These are phyloP conservation scores for Lasiosphaeria miniovina DNA, from an alignment of 495 filamentous ascomycete genomes.

Conservation along the genomic window DNA sequence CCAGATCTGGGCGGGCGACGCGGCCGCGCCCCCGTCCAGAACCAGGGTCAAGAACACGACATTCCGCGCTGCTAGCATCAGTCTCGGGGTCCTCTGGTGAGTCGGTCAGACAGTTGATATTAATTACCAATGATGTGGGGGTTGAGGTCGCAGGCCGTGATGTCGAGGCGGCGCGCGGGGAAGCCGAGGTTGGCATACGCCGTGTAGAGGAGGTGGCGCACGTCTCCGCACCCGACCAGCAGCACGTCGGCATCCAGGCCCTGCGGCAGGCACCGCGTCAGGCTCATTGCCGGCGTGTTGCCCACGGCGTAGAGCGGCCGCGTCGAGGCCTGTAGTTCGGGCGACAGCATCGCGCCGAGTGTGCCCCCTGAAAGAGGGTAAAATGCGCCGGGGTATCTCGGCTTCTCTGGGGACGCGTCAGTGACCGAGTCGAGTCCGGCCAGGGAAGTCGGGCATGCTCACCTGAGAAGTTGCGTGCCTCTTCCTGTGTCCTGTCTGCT, in stretches of 20 bases:
- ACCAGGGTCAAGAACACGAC: slow-evolving; percentile 48
- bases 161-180: slow-evolving; percentile 27
- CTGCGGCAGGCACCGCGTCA: slow-evolving; percentile 47
- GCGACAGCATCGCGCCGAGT: slow-evolving; percentile 23
- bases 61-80: slow-evolving; percentile 46
- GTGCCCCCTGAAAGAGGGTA: too few species aligned
- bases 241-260: slow-evolving; percentile 48
- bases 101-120: background rate
- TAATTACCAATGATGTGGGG: slow-evolving; percentile 44
- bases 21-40: slow-evolving; percentile 31
- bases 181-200: slow-evolving; percentile 29
- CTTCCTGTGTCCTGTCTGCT: too few species aligned
- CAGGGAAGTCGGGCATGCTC: too few species aligned
- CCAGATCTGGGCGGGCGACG: slow-evolving; percentile 39
- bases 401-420: too few species aligned
- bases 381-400: too few species aligned
- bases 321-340: background rate
- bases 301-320: slow-evolving; percentile 44
- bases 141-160: slow-evolving; percentile 51
- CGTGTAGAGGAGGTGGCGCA: slow-evolving; percentile 51
- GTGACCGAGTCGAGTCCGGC: too few species aligned
- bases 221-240: slow-evolving; percentile 52
- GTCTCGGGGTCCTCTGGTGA: background rate
- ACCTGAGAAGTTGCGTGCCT: too few species aligned
- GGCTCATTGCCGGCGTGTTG: slow-evolving; percentile 49